Percentiles rank a stretch among this genome's conserved stretches.
Evolutionary conservation across 306 rosid genomes (phyloP).

Genomic region (Vigna angularis): DNA sequence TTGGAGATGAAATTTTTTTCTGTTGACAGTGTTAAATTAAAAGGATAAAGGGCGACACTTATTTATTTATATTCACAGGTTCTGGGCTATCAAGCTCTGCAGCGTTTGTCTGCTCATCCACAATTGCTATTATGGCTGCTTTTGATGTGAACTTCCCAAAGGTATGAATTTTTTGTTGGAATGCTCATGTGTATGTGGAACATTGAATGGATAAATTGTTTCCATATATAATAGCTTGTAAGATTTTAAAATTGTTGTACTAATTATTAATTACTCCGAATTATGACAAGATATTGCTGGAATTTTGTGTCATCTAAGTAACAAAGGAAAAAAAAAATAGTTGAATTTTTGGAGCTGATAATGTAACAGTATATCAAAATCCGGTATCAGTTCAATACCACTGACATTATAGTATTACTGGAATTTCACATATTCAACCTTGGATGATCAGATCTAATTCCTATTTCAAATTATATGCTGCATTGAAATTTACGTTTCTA

Average conservation of each 20-base stretch:
- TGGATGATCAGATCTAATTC: slow-evolving; percentile 26
- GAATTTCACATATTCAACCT: slow-evolving; percentile 13
- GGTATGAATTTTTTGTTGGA: slow-evolving; percentile 49
- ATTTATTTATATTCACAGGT: slow-evolving; percentile 53
- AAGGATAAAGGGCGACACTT: not conserved
- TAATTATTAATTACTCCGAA: not conserved
- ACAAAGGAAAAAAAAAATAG: not conserved
- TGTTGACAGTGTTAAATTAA: slow-evolving; percentile 17
- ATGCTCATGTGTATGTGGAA: not conserved
- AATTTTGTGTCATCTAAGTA: slow-evolving; percentile 2
- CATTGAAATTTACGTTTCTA: slow-evolving; percentile 8
- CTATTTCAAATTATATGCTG: slow-evolving; percentile 7
- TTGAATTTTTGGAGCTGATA: not conserved
- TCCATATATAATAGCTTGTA: not conserved
- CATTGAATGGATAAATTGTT: slow-evolving; percentile 27
- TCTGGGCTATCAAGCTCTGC: slow-evolving; percentile 98
- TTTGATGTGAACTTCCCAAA: slow-evolving; percentile 82
- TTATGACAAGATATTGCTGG: slow-evolving; percentile 6
- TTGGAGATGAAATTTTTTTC: slow-evolving; percentile 21
- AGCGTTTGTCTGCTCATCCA: slow-evolving; percentile 95
- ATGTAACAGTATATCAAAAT: too few species aligned
- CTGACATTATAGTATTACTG: too few species aligned
- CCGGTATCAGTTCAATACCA: too few species aligned
- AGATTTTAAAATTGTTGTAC: not conserved
- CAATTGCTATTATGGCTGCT: slow-evolving; percentile 95